A percentile compares a stretch with the other conserved stretches of the same genome.
Evolutionary conservation across 495 filamentous ascomycete genomes (phyloP).

Genomic region (Venustampulla echinocandica): DNA sequence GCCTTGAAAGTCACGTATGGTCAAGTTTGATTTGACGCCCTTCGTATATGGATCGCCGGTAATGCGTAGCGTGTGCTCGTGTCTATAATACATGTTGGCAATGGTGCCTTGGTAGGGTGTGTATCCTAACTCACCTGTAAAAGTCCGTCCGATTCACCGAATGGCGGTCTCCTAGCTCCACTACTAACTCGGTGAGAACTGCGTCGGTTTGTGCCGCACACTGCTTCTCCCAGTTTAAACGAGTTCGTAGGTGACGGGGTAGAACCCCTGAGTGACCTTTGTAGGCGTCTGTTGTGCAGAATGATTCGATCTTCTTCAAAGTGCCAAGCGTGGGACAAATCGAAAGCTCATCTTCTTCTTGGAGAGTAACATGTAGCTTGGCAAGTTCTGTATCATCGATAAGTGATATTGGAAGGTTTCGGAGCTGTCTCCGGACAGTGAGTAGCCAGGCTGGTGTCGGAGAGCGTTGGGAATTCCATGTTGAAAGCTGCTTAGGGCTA

Average conservation of each 20-base stretch:
- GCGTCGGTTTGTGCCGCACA: not conserved
- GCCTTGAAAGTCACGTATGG: not conserved
- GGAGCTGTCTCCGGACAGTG: not conserved
- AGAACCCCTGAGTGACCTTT: not conserved
- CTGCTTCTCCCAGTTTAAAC: not conserved
- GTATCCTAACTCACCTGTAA: not conserved
- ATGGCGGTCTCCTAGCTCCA: not conserved
- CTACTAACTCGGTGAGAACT: not conserved
- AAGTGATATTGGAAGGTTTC: not conserved
- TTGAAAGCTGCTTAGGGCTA: no score
- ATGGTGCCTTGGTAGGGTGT: not conserved
- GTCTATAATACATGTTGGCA: not conserved
- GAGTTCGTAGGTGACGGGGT: not conserved
- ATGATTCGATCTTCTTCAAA: not conserved
- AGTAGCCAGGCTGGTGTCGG: not conserved
- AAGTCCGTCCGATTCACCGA: not conserved
- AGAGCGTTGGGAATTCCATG: no score
- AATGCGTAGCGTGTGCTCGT: not conserved
- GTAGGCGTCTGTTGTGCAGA: not conserved
- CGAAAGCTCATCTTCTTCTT: slow-evolving; percentile 1
- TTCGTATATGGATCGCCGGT: not conserved
- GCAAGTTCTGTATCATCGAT: not conserved
- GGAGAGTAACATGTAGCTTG: not conserved
- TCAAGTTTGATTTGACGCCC: not conserved
- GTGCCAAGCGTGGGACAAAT: not conserved